Conservation (phyloP, 768 basidiomycete species). For the Termitomyces sp. region DNA sequence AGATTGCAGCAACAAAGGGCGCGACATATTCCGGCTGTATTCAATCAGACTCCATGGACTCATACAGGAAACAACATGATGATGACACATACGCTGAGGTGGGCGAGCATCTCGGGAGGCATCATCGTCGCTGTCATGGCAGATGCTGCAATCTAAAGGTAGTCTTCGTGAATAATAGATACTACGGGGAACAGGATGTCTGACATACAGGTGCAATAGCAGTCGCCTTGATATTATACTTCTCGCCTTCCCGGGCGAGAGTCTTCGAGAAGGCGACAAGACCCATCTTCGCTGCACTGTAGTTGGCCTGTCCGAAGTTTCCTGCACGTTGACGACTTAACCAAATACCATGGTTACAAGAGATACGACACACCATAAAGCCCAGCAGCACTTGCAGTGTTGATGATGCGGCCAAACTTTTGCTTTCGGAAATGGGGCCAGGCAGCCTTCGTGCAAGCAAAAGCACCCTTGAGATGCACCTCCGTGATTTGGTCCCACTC, state of each 20-base stretch:
- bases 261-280: slow-evolving; percentile 91
- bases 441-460: slow-evolving; percentile 87
- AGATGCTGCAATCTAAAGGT: slow-evolving; percentile 81
- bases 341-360: neutral
- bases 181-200: neutral
- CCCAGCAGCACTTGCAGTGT: slow-evolving; percentile 93
- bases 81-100: slow-evolving; percentile 57
- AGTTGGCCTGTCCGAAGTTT: slow-evolving; percentile 97
- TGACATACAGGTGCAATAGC: slow-evolving; percentile 83
- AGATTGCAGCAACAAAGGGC: slow-evolving; percentile 86
- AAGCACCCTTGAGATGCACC: slow-evolving; percentile 94
- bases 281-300: slow-evolving; percentile 97
- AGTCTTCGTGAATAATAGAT: neutral
- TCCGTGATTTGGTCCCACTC: slow-evolving; percentile 89
- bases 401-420: slow-evolving; percentile 92
- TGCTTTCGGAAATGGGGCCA: slow-evolving; percentile 96
- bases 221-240: slow-evolving; percentile 83
- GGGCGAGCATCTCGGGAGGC: slow-evolving; percentile 91
- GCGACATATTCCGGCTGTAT: slow-evolving; percentile 87
- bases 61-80: neutral
- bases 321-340: slow-evolving; percentile 37
- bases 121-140: slow-evolving; percentile 95
- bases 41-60: slow-evolving; percentile 1
- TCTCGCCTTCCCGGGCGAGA: slow-evolving; percentile 86
- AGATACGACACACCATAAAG: slow-evolving; percentile 63